Percentiles rank a stretch among this genome's conserved stretches.
These are phyloP conservation scores for Podila clonocystis DNA, from an alignment of 192 early-diverging fungal genomes.

Conservation along the genomic window DNA sequence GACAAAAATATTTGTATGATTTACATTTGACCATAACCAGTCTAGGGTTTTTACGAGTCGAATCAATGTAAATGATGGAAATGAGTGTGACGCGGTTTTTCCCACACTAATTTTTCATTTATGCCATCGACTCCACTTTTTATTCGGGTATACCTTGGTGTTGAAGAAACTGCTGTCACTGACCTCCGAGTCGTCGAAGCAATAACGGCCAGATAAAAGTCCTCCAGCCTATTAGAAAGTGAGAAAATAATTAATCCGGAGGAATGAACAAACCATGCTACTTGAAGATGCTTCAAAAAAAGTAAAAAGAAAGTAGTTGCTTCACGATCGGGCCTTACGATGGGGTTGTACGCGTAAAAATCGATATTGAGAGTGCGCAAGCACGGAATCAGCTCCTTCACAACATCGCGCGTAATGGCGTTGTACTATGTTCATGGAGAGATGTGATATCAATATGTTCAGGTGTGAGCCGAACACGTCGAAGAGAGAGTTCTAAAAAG, in stretches of 20 bases:
- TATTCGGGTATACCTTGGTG: conserved; percentile 2
- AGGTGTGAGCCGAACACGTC: too few relatives aligned
- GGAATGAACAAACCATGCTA: background rate
- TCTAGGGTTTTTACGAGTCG: background rate
- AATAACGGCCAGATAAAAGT: conserved; percentile 25
- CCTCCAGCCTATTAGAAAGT: conserved; percentile 20
- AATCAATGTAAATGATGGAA: background rate
- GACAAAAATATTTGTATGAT: background rate
- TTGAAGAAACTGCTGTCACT: conserved; percentile 14
- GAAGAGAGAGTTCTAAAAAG: too few relatives aligned
- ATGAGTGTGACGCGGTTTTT: background rate
- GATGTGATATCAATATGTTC: too few relatives aligned
- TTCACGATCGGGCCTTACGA: conserved; percentile 21
- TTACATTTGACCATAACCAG: conserved; percentile 27
- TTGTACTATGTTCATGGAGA: conserved; percentile 32
- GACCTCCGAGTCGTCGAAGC: conserved; percentile 7
- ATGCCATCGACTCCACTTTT: background rate
- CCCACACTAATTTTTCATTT: background rate
- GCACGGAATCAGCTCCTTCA: conserved; percentile 65
- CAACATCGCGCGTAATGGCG: conserved; percentile 52
- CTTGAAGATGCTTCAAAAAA: background rate
- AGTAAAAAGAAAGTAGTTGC: background rate
- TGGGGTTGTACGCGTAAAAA: conserved; percentile 75
- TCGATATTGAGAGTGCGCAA: conserved; percentile 61
- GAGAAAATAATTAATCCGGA: background rate